These are phyloP conservation scores for Aspergillus affinis DNA, from an alignment of 495 filamentous ascomycete species.

Conservation along the genomic window DNA sequence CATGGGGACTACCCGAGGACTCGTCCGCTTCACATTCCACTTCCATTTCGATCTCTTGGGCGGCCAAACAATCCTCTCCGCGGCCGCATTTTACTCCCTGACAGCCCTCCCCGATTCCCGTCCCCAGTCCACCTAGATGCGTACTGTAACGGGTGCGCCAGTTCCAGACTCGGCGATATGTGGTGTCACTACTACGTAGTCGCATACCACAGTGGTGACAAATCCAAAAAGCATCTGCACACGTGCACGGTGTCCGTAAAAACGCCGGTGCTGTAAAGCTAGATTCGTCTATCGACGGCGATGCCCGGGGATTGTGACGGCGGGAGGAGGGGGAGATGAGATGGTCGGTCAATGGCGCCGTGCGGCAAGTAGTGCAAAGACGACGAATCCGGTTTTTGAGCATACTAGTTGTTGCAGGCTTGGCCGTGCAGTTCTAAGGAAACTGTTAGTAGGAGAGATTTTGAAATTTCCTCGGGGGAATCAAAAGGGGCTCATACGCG, in stretches of 20 bases:
- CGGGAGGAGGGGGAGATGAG: slow-evolving; percentile 14
- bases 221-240: slow-evolving; percentile 69
- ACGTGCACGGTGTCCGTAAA: slow-evolving; percentile 65
- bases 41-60: slow-evolving; percentile 72
- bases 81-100: slow-evolving; percentile 83
- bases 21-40: slow-evolving; percentile 75
- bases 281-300: slow-evolving; percentile 3
- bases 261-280: slow-evolving; percentile 44
- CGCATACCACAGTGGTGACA: slow-evolving; percentile 75
- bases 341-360: slow-evolving; percentile 56
- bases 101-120: slow-evolving; percentile 83
- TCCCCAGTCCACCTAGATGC: slow-evolving; percentile 75
- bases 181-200: slow-evolving; percentile 65
- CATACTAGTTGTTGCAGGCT: slow-evolving; percentile 61
- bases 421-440: slow-evolving; percentile 81
- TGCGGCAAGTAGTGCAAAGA: slow-evolving; percentile 70
- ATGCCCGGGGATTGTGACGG: not conserved
- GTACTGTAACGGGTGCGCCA: slow-evolving; percentile 87
- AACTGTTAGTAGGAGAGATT: not conserved
- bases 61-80: slow-evolving; percentile 65
- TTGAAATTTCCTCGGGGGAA: not conserved
- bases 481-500: slow-evolving; percentile 50
- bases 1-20: slow-evolving; percentile 26
- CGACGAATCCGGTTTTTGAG: slow-evolving; percentile 73
- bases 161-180: slow-evolving; percentile 78